Base-by-base conservation (phyloP, 371 early-diverging fungal species). In the Saksenaea oblongispora region DNA sequence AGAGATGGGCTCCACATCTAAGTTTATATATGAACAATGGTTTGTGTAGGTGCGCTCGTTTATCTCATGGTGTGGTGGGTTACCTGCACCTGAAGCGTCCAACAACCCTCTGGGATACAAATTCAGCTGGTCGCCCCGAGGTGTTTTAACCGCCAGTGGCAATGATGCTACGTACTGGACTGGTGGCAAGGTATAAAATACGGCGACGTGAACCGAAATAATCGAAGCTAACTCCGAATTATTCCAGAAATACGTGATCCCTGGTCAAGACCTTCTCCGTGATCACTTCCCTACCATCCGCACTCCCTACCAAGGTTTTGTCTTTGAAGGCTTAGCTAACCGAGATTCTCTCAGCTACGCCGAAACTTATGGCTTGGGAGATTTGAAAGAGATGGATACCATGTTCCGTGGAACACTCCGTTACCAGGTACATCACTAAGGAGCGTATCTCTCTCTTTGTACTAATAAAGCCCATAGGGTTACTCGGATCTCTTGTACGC, bases 81-180 rank as follows among this genome's bases (percentile, higher is more conserved):
- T 95, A 13, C 96, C 96, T 8, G 92, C 95, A 4, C 96, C 96
- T 22, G 95, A 94, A 70, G 88, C 85, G 13, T 91, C 92, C 35
- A 87, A 91, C 72, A 92, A 90, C 31, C 96, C 96, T 14, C 73
- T 95, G 51, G 92, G 93, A 9, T 95, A 95, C 85, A 95, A 95
- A 69, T 95, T 95, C 76, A 87, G 88, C 44, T 95, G 96, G 96
- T 89, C 90, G 0, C 89, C 93, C 31, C 84, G 93, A 41, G 95
- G 94, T 51, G 95, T 93, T 7, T 75, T 95, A 47, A 87, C 92
- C 2, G 96, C 96, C 37, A 84, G 91, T 31, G 72, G 88, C 34
- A 95, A 95, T 68, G 88, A 88, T 58, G 96, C 96, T 56, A 89
- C 84, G 42, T 95, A 85, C 75, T 79, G 88, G 72, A 76, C 86